Evolutionary conservation across 495 filamentous ascomycete species (phyloP).

Genomic region (Cladorrhinum samala): DNA sequence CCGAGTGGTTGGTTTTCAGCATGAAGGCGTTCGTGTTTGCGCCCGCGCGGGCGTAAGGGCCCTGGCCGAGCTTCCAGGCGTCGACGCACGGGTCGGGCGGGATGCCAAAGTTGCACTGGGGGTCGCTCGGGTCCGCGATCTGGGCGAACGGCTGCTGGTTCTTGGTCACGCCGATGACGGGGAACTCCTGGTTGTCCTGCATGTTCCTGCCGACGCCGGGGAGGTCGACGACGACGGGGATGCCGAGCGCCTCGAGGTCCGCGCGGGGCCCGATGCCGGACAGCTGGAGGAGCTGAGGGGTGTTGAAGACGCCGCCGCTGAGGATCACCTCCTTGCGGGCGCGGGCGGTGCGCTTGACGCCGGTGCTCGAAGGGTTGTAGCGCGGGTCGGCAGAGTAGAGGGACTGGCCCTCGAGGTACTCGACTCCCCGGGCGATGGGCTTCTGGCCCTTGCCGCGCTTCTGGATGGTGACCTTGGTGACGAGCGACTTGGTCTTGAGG

Average conservation of each 20-base stretch:
- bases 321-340: conserved; percentile 56
- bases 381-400: conserved; percentile 54
- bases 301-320: conserved; percentile 51
- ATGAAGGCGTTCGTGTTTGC: conserved; percentile 17
- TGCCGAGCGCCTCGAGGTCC: conserved; percentile 42
- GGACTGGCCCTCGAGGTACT: conserved; percentile 52
- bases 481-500: conserved; percentile 50
- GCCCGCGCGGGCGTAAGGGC: conserved; percentile 13
- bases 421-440: conserved; percentile 53
- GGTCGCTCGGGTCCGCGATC: conserved; percentile 6
- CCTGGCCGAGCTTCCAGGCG: conserved; percentile 7
- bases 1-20: conserved; percentile 4
- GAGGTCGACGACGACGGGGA: conserved; percentile 45
- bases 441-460: conserved; percentile 19
- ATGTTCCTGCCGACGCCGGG: conserved; percentile 56
- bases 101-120: conserved; percentile 19
- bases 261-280: conserved; percentile 50
- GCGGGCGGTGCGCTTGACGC: conserved; percentile 26
- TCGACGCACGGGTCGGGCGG: conserved; percentile 21
- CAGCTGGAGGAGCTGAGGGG: conserved; percentile 55
- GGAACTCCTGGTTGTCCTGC: conserved; percentile 55
- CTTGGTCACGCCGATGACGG: conserved; percentile 24
- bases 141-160: background rate
- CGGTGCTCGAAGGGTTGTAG: conserved; percentile 21
- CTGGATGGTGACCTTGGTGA: conserved; percentile 52